Evolutionary conservation across 345 rosid species (phyloP), one percentile per base, ranked within the genome.

Genomic region (Salix arbutifolia): DNA sequence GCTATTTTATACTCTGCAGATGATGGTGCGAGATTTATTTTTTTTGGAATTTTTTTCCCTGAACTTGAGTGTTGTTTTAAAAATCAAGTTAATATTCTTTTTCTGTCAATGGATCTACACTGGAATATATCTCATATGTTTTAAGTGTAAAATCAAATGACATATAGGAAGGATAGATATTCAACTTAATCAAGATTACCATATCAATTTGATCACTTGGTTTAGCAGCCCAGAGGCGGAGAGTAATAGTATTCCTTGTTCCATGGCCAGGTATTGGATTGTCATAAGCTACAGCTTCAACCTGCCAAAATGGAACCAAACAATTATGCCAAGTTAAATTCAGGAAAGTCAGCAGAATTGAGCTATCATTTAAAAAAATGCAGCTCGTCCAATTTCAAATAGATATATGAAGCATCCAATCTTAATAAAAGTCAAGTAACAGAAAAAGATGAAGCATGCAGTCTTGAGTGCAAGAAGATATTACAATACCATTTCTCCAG

Each of bases 201-300:
- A 86, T 86, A 74, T 86, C 74, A 56, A 65, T 76, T 50, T 70
- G 82, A 76, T 81, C 88, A 69, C 88, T 86, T 76, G 87, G 87
- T 74, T 86, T 86, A 12, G 87, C 86, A 73, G 89, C 86, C 88
- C 89, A 86, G 26, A 86, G 86, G 61, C 89, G 89, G 28, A 86
- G 86, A 71, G 77, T 84, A 50, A 83, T 80, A 5, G 89, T 84
- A 70, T 80, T 86, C 74, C 87, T 82, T 80, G 89, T 86, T 77
- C 86, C 87, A 82, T 82, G 84, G 61, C 89, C 89, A 67, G 89
- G 89, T 72, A 86, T 82, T 61, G 89, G 89, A 77, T 82, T 83
- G 84, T 86, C 89, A 73, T 86, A 86, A 48, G 87, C 89, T 73
- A 86, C 87, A 68, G 87, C 89, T 74, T 84, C 86, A 78, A 86